phyloP scores from a whole-genome alignment of 2,329 filamentous ascomycete species.

The Paraphoma sp. region DNA sequence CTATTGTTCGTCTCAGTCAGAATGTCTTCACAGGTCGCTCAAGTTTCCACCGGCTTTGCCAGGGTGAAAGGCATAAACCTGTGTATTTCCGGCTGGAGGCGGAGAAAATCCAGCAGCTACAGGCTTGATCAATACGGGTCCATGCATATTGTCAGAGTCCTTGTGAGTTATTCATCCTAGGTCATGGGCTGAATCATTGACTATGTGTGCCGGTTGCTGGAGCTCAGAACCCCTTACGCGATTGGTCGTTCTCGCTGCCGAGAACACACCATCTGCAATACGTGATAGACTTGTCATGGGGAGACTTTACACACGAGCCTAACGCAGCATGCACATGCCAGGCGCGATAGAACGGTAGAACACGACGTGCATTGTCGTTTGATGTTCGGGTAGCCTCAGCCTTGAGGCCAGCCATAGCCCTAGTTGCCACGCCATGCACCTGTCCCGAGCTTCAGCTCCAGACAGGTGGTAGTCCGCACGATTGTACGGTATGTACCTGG shows the following conservation, averaged over 20 bases:
- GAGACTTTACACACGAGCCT: neutral
- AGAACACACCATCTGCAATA: neutral
- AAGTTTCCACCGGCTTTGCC: neutral
- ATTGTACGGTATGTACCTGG: neutral
- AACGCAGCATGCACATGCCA: neutral
- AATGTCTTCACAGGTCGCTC: neutral
- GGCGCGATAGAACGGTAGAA: too few relatives aligned
- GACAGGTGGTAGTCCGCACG: neutral
- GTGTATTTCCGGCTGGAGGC: neutral
- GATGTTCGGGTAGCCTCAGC: neutral
- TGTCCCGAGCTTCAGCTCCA: neutral
- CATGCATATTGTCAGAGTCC: neutral
- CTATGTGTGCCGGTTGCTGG: neutral
- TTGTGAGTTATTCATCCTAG: neutral
- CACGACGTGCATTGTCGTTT: too few relatives aligned
- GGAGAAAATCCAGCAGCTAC: neutral
- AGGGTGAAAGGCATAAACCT: neutral
- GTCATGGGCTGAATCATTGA: neutral
- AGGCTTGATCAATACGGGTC: too few relatives aligned
- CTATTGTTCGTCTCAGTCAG: neutral
- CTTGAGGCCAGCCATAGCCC: neutral
- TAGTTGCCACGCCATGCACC: neutral
- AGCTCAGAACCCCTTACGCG: neutral
- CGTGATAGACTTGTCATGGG: neutral
- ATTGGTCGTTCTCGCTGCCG: neutral